Evolutionary conservation across 345 rosid genomes (phyloP).

Genomic region (Hibiscus tridactylites): DNA sequence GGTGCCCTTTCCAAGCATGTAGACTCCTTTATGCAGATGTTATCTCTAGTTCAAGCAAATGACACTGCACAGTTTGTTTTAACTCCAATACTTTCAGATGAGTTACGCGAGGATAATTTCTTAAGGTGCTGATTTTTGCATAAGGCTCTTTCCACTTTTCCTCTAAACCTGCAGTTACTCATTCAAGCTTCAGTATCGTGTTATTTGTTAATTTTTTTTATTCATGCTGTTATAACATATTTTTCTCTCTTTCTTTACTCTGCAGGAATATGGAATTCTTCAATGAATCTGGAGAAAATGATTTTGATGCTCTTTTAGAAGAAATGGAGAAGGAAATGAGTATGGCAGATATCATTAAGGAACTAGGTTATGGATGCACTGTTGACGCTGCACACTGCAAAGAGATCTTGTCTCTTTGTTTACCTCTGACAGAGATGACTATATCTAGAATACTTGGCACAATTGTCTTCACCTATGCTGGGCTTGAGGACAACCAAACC

Average conservation of each 20-base stretch:
- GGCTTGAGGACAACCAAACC: constrained; percentile 49
- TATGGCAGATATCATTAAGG: constrained; percentile 72
- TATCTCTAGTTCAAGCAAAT: constrained; percentile 48
- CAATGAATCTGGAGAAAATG: constrained; percentile 39
- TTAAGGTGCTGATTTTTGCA: constrained; percentile 39
- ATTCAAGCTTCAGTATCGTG: background rate
- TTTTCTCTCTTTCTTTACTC: constrained; percentile 6
- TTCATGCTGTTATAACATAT: background rate
- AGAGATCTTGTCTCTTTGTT: constrained; percentile 62
- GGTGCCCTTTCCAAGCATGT: constrained; percentile 66
- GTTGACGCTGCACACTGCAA: constrained; percentile 57
- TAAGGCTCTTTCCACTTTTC: background rate
- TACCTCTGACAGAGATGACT: constrained; percentile 63
- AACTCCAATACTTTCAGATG: constrained; percentile 50
- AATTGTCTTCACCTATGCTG: constrained; percentile 40
- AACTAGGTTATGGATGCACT: constrained; percentile 86
- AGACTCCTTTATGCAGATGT: constrained; percentile 57
- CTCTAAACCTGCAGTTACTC: background rate
- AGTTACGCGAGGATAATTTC: constrained; percentile 40
- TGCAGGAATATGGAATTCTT: constrained; percentile 43
- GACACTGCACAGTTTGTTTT: constrained; percentile 45
- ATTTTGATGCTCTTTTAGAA: constrained; percentile 69
- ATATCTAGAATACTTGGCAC: constrained; percentile 62
- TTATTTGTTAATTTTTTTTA: background rate
- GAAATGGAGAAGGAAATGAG: constrained; percentile 80